Base-by-base conservation (phyloP, 2,329 filamentous ascomycete genomes). In the Talaromyces rugulosus region DNA sequence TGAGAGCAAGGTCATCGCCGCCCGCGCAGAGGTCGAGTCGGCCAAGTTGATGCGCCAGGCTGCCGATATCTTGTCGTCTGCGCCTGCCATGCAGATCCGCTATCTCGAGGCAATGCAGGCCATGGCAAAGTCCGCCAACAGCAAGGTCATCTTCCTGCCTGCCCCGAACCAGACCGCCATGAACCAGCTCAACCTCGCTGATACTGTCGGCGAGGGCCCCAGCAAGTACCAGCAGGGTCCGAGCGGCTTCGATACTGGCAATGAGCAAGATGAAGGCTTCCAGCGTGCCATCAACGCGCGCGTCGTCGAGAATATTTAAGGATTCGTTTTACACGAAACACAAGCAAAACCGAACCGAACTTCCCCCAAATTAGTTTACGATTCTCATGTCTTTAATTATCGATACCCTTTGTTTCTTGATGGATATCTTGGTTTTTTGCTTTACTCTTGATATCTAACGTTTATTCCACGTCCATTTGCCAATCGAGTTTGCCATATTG, bases 41-140 rank as follows among this genome's bases (percentile, higher is more conserved):
- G 94, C 95, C 78, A 97, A 97, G 79, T 82, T 98, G 73, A 74
- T 77, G 72, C 72, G 96, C 91, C 86, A 89, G 74, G 94, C 95
- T 42, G 95, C 95, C 75, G 94, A 99, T 74, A 97, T 98, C 69
- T 79, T 99, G 56, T 91, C 87, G 65, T 92, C 87, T 16, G 94
- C 94, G 0, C 95, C 95, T 2, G 95, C 95, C 69, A 99, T 99
- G 95, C 93, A 97, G 80, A 96, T 96, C 80, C 84, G 93, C 67
- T 98, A 98, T 77, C 89, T 99, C 68, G 95, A 99, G 80, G 93
- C 95, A 4, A 98, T 98, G 94, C 95, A 98, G 77, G 86, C 91
- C 50, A 99, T 99, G 94, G 95, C 95, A 70, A 98, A 97, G 85
- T 86, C 87, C 0, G 91, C 92, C 55, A 96, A 92, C 78, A 85